These are phyloP conservation scores for Davidsoniella eucalypti DNA, from an alignment of 2,329 filamentous ascomycete genomes.

Conservation along the genomic window DNA sequence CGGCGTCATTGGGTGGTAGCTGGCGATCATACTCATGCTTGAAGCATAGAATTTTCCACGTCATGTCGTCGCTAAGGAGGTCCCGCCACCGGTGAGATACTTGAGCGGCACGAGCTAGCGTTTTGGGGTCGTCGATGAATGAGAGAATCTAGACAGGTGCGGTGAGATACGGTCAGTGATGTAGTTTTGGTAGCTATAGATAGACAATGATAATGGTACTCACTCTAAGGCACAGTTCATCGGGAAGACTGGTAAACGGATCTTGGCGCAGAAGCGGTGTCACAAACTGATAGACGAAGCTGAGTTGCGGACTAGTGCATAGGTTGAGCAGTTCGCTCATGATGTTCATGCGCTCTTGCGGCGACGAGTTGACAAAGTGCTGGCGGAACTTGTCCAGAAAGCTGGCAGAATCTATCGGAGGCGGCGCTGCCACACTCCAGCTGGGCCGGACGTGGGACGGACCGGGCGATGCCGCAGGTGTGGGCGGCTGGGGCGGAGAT, in stretches of 20 bases:
- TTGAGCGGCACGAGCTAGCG: slow-evolving; percentile 80
- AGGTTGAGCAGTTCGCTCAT: slow-evolving; percentile 80
- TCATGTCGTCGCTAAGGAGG: slow-evolving; percentile 87
- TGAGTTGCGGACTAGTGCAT: slow-evolving; percentile 87
- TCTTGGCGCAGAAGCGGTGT: slow-evolving; percentile 90
- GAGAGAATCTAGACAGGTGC: slow-evolving; percentile 54
- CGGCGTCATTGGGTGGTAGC: slow-evolving; percentile 29
- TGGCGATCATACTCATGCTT: slow-evolving; percentile 73
- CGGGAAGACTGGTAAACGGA: slow-evolving; percentile 79
- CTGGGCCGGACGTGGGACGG: slow-evolving; percentile 46
- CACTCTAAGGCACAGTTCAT: slow-evolving; percentile 82
- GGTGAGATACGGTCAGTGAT: neutral
- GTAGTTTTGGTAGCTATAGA: slow-evolving; percentile 4
- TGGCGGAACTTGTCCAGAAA: slow-evolving; percentile 64
- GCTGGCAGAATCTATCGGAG: slow-evolving; percentile 47
- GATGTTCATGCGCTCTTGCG: slow-evolving; percentile 61
- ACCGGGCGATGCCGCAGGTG: slow-evolving; percentile 47
- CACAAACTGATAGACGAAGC: slow-evolving; percentile 92
- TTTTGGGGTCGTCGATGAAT: slow-evolving; percentile 93
- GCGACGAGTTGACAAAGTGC: slow-evolving; percentile 63
- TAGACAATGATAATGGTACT: neutral
- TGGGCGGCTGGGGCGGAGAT: slow-evolving; percentile 47
- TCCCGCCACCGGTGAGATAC: slow-evolving; percentile 93
- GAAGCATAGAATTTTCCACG: slow-evolving; percentile 93
- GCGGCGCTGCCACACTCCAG: slow-evolving; percentile 52